A percentile compares a stretch with the other conserved stretches of the same genome.
These are phyloP conservation scores for Nothopassalora personata DNA, from an alignment of 2,329 filamentous ascomycete genomes.

Conservation along the genomic window DNA sequence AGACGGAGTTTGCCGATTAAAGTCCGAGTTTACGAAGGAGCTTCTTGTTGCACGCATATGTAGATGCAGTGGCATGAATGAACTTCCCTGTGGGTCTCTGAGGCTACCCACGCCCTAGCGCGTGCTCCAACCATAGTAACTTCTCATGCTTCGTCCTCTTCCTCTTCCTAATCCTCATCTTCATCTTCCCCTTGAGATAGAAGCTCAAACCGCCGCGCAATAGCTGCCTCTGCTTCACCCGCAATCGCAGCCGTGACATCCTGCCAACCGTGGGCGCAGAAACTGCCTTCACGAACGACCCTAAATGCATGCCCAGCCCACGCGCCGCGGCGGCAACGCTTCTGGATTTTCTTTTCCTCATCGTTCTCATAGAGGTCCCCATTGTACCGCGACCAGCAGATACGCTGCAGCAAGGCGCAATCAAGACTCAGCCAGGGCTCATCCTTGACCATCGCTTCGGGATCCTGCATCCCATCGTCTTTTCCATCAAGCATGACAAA, in stretches of 20 bases:
- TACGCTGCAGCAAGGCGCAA: slow-evolving; percentile 2
- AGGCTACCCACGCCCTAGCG: too few relatives aligned
- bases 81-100: too few relatives aligned
- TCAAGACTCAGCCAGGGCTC: slow-evolving; percentile 4
- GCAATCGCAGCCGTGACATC: not conserved
- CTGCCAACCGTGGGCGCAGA: not conserved
- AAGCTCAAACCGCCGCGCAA: not conserved
- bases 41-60: too few relatives aligned
- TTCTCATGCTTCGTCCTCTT: not conserved
- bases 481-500: slow-evolving; percentile 1
- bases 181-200: not conserved
- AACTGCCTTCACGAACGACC: not conserved
- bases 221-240: not conserved
- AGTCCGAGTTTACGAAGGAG: not conserved
- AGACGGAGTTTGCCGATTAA: not conserved
- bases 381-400: not conserved
- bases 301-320: slow-evolving; percentile 12
- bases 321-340: not conserved
- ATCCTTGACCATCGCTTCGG: not conserved
- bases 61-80: too few relatives aligned
- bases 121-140: not conserved
- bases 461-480: not conserved
- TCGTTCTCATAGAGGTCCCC: not conserved
- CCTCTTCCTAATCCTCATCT: not conserved
- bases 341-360: not conserved